A percentile compares a stretch with the other conserved stretches of the same genome.
Evolutionary conservation across 2,329 filamentous ascomycete genomes (phyloP).

Genomic region (Plectosphaerella sp.): DNA sequence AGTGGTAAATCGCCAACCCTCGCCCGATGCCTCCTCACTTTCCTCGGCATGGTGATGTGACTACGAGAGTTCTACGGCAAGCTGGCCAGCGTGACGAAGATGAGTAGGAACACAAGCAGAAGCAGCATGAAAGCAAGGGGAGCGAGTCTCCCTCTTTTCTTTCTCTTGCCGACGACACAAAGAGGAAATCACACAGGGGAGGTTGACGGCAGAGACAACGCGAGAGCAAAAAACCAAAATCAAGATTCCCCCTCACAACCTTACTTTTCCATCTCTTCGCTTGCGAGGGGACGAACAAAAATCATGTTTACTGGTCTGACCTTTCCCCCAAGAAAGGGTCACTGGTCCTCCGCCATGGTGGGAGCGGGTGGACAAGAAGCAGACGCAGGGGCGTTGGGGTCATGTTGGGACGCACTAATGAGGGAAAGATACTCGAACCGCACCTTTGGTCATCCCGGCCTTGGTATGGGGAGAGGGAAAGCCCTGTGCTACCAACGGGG

Average conservation of each 20-base stretch:
- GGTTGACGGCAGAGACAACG: not conserved
- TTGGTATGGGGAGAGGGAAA: constrained; percentile 70
- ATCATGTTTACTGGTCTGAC: not conserved
- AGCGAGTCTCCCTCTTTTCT: not conserved
- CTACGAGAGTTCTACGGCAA: not conserved
- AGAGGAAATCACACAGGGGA: constrained; percentile 2
- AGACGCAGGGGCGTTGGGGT: constrained; percentile 25
- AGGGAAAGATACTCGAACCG: constrained; percentile 94
- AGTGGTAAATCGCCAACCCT: constrained; percentile 39
- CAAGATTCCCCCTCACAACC: not conserved
- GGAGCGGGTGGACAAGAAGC: not conserved
- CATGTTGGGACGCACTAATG: constrained; percentile 78
- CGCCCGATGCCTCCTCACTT: not conserved
- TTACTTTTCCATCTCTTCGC: not conserved
- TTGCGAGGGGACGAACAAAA: not conserved
- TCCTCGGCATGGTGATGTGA: not conserved
- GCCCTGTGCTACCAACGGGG: constrained; percentile 89
- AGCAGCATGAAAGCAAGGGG: constrained; percentile 1
- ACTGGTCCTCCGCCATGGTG: not conserved
- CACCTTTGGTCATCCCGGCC: constrained; percentile 8
- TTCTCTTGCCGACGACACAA: no score
- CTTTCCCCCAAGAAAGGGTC: not conserved
- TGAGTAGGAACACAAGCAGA: not conserved
- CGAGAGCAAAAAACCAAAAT: constrained; percentile 4
- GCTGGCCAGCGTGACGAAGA: not conserved